Evolutionary conservation across 169 alveolate genomes (phyloP).

Genomic region (Eimeria praecox): DNA sequence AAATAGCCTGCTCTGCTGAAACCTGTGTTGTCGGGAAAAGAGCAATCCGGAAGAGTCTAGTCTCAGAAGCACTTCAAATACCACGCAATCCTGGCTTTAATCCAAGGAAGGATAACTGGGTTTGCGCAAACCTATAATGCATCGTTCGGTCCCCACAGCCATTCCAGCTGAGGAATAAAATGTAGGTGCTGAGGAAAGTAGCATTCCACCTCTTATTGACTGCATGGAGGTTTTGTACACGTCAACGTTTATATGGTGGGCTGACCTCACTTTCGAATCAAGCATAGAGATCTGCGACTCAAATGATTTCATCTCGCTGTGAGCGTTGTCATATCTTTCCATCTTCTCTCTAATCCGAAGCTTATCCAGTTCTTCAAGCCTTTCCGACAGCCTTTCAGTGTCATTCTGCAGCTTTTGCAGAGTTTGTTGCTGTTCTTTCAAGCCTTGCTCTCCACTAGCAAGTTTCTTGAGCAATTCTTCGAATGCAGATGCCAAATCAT

Average conservation of each 20-base stretch:
- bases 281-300: conserved; percentile 46
- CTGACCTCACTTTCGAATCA: conserved; percentile 59
- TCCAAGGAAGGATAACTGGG: background rate
- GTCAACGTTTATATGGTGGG: background rate
- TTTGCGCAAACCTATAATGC: background rate
- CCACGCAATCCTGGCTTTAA: background rate
- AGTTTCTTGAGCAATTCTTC: conserved; percentile 31
- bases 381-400: background rate
- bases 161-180: background rate
- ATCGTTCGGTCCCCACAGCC: background rate
- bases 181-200: background rate
- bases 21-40: background rate
- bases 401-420: conserved; percentile 44
- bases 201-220: background rate
- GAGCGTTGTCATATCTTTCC: conserved; percentile 47
- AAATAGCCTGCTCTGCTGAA: background rate
- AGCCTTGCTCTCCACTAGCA: conserved; percentile 35
- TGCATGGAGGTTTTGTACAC: background rate
- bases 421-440: conserved; percentile 41
- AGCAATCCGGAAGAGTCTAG: background rate
- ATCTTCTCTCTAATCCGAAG: conserved; percentile 50
- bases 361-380: conserved; percentile 6
- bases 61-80: background rate
- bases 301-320: conserved; percentile 29
- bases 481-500: conserved; percentile 32